These are phyloP conservation scores for Chrysoporthe deuterocubensis DNA, from an alignment of 2,329 filamentous ascomycete genomes.

Conservation along the genomic window DNA sequence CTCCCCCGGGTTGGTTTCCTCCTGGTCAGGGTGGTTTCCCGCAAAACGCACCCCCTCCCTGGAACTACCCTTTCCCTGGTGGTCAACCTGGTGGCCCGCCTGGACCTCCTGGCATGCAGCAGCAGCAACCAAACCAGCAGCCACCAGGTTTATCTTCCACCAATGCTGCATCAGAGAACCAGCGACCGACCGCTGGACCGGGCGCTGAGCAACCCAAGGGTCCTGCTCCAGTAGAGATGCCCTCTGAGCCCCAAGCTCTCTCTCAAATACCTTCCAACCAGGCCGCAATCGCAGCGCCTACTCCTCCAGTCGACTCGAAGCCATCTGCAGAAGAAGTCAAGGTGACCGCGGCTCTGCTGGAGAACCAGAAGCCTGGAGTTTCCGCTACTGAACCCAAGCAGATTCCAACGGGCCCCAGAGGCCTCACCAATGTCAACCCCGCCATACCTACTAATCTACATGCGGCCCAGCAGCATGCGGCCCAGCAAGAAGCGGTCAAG, in stretches of 20 bases:
- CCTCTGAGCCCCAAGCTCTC: constrained; percentile 58
- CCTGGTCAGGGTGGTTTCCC: constrained; percentile 76
- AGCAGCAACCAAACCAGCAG: constrained; percentile 39
- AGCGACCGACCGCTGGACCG: constrained; percentile 58
- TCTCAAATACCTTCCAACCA: constrained; percentile 51
- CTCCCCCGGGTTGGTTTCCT: constrained; percentile 77
- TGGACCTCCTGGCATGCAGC: constrained; percentile 34
- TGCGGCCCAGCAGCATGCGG: constrained; percentile 42
- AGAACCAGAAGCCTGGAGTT: constrained; percentile 39
- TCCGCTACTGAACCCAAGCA: constrained; percentile 37
- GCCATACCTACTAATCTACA: constrained; percentile 64
- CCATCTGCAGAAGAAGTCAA: constrained; percentile 59
- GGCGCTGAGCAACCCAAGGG: constrained; percentile 52
- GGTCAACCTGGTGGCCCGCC: constrained; percentile 37
- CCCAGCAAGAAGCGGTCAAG: constrained; percentile 64
- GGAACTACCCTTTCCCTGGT: constrained; percentile 65
- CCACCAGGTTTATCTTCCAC: constrained; percentile 29
- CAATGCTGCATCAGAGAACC: constrained; percentile 38
- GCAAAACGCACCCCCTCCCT: constrained; percentile 64
- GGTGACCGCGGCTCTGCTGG: constrained; percentile 57
- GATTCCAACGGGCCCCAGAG: constrained; percentile 53
- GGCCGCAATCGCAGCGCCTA: constrained; percentile 52
- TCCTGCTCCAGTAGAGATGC: constrained; percentile 44
- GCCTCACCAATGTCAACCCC: constrained; percentile 61
- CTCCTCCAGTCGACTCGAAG: constrained; percentile 71